Percentiles rank a stretch among this genome's conserved stretches.
Evolutionary conservation across 768 basidiomycete species (phyloP).

Genomic region (Psilocybe cubensis): DNA sequence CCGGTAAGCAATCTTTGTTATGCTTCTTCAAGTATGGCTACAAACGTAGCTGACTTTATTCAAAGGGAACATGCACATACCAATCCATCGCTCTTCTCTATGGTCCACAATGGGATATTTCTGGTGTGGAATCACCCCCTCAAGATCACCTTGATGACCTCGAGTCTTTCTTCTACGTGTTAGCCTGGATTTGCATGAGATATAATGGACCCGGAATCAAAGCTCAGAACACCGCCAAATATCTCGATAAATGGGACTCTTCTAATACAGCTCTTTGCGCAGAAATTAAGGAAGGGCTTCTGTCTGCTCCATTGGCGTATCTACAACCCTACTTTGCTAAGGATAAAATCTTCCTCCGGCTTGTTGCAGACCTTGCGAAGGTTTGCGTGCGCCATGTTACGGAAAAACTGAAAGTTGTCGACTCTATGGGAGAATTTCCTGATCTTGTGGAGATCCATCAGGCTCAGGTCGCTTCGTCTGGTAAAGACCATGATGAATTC

Average conservation of each 20-base stretch:
- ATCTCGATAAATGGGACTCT: background rate
- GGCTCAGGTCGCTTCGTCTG: too few species aligned
- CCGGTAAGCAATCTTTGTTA: background rate
- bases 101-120: background rate
- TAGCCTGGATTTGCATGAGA: background rate
- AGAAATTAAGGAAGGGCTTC: background rate
- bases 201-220: background rate
- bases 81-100: slow-evolving; percentile 4
- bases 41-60: background rate
- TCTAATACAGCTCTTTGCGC: background rate
- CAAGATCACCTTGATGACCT: slow-evolving; percentile 9
- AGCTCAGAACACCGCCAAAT: background rate
- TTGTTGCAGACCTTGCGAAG: background rate
- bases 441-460: background rate
- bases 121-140: background rate
- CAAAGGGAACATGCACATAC: slow-evolving; percentile 1
- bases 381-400: background rate
- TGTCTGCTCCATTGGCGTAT: background rate
- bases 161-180: slow-evolving; percentile 7
- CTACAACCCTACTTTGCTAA: background rate
- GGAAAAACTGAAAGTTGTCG: too few species aligned
- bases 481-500: background rate
- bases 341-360: background rate
- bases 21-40: background rate
- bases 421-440: background rate